phyloP scores from a whole-genome alignment of 805 yeast species.

The Monosporozyma solicola region DNA sequence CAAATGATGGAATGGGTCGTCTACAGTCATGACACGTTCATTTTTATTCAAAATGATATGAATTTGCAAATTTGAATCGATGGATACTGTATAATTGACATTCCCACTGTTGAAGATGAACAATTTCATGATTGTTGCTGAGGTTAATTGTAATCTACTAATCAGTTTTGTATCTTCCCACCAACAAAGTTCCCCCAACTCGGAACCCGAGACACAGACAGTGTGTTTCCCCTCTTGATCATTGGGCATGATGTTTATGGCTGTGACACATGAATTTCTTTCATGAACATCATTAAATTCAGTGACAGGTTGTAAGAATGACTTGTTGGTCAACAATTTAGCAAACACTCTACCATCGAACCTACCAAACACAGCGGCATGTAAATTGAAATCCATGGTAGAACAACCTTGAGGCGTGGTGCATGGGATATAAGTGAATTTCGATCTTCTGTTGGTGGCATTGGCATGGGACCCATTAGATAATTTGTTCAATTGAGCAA shows the following conservation, averaged over 20 bases:
- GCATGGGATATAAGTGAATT: conserved; percentile 30
- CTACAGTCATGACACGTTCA: conserved; percentile 13
- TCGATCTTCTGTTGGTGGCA: conserved; percentile 14
- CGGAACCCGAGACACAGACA: conserved; percentile 27
- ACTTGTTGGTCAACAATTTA: conserved; percentile 27
- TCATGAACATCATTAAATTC: conserved; percentile 25
- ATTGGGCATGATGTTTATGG: conserved; percentile 19
- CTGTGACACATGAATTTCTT: conserved; percentile 20
- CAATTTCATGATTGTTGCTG: conserved; percentile 15
- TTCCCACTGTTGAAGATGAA: conserved; percentile 6
- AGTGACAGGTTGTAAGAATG: conserved; percentile 26
- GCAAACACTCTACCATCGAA: conserved; percentile 31
- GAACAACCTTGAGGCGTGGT: conserved; percentile 32
- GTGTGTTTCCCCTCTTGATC: conserved; percentile 9
- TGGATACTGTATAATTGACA: conserved; percentile 18
- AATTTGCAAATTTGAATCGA: conserved; percentile 17
- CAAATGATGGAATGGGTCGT: conserved; percentile 12
- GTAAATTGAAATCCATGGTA: conserved; percentile 28
- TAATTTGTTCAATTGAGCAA: conserved; percentile 17
- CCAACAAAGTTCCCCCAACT: conserved; percentile 28
- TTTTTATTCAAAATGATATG: conserved; percentile 12
- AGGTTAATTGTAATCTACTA: conserved; percentile 13
- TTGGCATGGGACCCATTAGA: not conserved
- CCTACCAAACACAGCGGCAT: conserved; percentile 30
- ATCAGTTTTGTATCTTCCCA: conserved; percentile 25